A percentile compares a stretch with the other conserved stretches of the same genome.
Conservation (phyloP, 176 grass and related monocot genomes). For the Panicum miliaceum region DNA sequence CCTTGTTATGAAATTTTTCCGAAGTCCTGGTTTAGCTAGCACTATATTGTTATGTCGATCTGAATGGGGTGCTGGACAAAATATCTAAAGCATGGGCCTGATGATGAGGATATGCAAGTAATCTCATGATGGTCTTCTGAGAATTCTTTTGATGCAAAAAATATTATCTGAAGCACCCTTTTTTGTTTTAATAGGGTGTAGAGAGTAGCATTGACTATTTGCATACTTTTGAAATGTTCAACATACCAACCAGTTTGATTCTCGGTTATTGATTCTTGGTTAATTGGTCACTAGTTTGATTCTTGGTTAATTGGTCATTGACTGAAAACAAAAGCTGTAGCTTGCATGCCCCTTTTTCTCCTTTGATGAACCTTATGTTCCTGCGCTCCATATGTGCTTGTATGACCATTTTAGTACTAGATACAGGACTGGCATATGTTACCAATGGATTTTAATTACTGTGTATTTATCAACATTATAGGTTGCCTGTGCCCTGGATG, state of each 20-base stretch:
- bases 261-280: too few relatives aligned
- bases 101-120: conserved; percentile 43
- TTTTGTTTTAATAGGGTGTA: background rate
- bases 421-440: background rate
- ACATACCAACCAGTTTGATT: background rate
- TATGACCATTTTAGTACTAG: background rate
- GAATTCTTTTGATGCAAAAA: conserved; percentile 29
- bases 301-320: background rate
- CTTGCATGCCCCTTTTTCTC: background rate
- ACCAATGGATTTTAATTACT: background rate
- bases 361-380: background rate
- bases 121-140: conserved; percentile 42
- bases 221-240: background rate
- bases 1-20: background rate
- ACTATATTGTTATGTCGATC: background rate
- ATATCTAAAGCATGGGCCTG: background rate
- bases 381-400: background rate
- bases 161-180: conserved; percentile 18
- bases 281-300: too few relatives aligned
- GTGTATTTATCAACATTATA: background rate
- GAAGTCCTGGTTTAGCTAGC: background rate
- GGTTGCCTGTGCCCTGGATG: background rate
- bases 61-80: background rate
- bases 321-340: background rate
- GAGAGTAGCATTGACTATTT: background rate